Conservation (phyloP, 768 basidiomycete genomes). For the Dictyophora rubrovolvata region DNA sequence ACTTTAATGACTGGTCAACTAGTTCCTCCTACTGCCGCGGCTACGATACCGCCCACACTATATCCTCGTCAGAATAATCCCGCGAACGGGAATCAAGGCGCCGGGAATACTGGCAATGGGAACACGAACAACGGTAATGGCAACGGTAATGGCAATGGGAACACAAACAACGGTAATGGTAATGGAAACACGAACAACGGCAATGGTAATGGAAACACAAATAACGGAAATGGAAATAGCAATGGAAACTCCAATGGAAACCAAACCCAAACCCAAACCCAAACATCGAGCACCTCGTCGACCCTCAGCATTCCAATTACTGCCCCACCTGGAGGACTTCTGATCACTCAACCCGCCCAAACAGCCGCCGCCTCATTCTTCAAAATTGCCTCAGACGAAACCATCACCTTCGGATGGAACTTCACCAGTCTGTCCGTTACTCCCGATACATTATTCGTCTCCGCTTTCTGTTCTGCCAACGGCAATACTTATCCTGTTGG, state of each 20-base stretch:
- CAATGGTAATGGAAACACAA: too few species aligned
- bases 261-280: not conserved
- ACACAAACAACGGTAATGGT: too few species aligned
- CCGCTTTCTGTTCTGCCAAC: constrained; percentile 67
- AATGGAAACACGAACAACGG: too few species aligned
- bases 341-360: constrained; percentile 72
- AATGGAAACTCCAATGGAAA: not conserved
- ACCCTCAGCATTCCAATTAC: constrained; percentile 13
- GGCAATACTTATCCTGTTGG: constrained; percentile 87
- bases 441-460: constrained; percentile 68
- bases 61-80: not conserved
- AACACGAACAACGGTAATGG: not conserved
- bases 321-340: constrained; percentile 37
- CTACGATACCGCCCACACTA: not conserved
- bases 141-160: too few species aligned
- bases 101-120: not conserved
- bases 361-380: constrained; percentile 72
- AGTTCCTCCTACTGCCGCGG: not conserved
- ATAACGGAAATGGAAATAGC: not conserved
- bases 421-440: constrained; percentile 62
- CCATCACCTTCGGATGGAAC: constrained; percentile 89
- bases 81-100: not conserved
- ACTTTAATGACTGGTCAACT: not conserved
- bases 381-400: constrained; percentile 67
- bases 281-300: not conserved